These are phyloP conservation scores for Jackrogersella multiformis DNA, from an alignment of 495 filamentous ascomycete genomes.

Conservation along the genomic window DNA sequence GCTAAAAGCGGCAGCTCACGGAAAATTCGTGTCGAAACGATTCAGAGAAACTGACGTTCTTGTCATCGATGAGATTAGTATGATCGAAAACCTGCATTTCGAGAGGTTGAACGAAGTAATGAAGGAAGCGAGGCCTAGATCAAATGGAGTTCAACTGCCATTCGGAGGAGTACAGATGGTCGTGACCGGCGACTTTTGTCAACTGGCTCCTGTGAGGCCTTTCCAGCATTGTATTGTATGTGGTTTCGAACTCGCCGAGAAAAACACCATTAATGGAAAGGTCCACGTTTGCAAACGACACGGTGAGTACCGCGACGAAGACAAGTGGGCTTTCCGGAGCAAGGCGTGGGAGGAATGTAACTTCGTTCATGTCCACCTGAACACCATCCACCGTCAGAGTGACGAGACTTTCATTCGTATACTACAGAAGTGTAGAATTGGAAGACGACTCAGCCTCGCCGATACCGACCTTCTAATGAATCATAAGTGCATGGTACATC, in stretches of 20 bases:
- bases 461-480: conserved; percentile 59
- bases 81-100: conserved; percentile 65
- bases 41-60: conserved; percentile 54
- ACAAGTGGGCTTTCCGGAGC: conserved; percentile 55
- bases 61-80: conserved; percentile 58
- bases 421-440: conserved; percentile 61
- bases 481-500: conserved; percentile 51
- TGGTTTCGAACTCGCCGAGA: conserved; percentile 73
- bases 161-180: conserved; percentile 95
- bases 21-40: conserved; percentile 38
- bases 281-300: conserved; percentile 60
- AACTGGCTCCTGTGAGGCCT: conserved; percentile 90
- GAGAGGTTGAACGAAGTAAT: conserved; percentile 63
- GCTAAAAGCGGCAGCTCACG: conserved; percentile 19
- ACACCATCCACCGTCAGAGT: conserved; percentile 62
- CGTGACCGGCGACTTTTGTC: conserved; percentile 96
- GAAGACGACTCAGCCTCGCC: conserved; percentile 43
- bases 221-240: conserved; percentile 80
- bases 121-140: conserved; percentile 48
- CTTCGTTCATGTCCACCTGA: conserved; percentile 54
- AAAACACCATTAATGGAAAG: conserved; percentile 76
- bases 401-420: conserved; percentile 60
- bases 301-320: conserved; percentile 45
- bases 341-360: conserved; percentile 49
- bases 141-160: conserved; percentile 65